These are phyloP conservation scores for Benincasa hispida DNA, from an alignment of 306 rosid genomes.

Conservation along the genomic window DNA sequence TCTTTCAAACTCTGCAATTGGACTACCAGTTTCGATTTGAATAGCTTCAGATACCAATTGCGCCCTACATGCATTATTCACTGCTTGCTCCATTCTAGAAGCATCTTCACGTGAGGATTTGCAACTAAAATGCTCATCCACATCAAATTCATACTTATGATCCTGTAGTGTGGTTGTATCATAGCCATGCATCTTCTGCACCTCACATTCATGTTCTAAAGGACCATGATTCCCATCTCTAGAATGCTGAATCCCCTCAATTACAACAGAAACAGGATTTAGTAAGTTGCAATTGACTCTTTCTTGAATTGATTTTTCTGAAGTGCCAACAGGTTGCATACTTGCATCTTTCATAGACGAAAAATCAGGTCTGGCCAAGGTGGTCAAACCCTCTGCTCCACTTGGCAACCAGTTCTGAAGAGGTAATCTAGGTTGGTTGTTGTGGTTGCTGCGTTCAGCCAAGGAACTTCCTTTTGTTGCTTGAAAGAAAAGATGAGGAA, in stretches of 20 bases:
- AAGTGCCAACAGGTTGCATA: conserved; percentile 13
- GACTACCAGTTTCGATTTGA: conserved; percentile 40
- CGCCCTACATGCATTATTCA: conserved; percentile 30
- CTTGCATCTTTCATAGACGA: conserved; percentile 30
- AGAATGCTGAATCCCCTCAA: conserved; percentile 8
- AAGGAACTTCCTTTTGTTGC: conserved; percentile 29
- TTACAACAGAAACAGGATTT: conserved; percentile 22
- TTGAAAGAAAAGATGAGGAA: conserved; percentile 25
- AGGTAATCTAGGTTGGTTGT: conserved; percentile 26
- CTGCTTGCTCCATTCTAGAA: conserved; percentile 34
- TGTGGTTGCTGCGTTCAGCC: conserved; percentile 30
- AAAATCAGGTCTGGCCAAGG: conserved; percentile 22
- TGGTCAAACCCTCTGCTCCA: conserved; percentile 31
- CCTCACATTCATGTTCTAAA: conserved; percentile 11
- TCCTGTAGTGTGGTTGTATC: conserved; percentile 13
- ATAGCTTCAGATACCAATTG: conserved; percentile 53
- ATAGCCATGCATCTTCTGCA: conserved; percentile 10
- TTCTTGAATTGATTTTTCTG: conserved; percentile 21
- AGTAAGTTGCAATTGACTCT: conserved; percentile 17
- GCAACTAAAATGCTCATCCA: conserved; percentile 11
- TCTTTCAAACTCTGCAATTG: conserved; percentile 64
- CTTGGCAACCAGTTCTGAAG: conserved; percentile 68
- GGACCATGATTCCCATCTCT: conserved; percentile 9
- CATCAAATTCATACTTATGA: conserved; percentile 13
- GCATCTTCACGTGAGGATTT: conserved; percentile 19